Evolutionary conservation across 768 basidiomycete species (phyloP), one percentile per base, ranked within the genome.

Genomic region (Collybia mongolica): DNA sequence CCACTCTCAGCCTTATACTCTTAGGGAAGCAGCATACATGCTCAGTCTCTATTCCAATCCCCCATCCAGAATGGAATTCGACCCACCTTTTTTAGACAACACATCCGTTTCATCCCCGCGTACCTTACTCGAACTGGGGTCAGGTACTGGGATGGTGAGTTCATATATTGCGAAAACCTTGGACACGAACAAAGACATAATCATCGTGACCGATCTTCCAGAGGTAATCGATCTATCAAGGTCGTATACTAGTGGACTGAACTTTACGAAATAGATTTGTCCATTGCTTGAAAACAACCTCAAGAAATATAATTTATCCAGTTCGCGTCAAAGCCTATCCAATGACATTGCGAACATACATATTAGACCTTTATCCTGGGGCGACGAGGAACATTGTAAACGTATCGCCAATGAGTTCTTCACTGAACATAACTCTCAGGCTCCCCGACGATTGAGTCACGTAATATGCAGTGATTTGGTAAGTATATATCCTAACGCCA

Each of bases 381-480:
- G 90, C 2, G 75, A 75, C 51, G 46, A 55, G 0, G 58, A 67
- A 14, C 76, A 87, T 54, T 77, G 70, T 2, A 35, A 43, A 11
- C 35, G 51, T 12, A 70, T 88, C 37, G 59, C 68, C 7, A 59
- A 62, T 3, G 73, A 79, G 39, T 68, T 82, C 42, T 54, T 65
- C 14, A 39, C 28, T 11, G 26, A 12, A 3, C n/a, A 23, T 9
- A 20, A 14, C 17, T 5, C 44, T 11, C 39, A 44, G 19, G 29
- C 49, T 37, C 11, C 48, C 19, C 55, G 59, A 12, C 28, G 55
- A 24, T 59, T 81, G 46, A 86, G 84, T 1, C 88, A 90, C 60
- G 77, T 94, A 39, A 64, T 93, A 18, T 90, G 90, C 66, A 93
- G 92, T 62, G 91, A 93, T 67, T 76, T 94, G 48, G 90, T 90